Conservation (phyloP, 2,329 filamentous ascomycete genomes). For the Daldinia eschscholtzii region DNA sequence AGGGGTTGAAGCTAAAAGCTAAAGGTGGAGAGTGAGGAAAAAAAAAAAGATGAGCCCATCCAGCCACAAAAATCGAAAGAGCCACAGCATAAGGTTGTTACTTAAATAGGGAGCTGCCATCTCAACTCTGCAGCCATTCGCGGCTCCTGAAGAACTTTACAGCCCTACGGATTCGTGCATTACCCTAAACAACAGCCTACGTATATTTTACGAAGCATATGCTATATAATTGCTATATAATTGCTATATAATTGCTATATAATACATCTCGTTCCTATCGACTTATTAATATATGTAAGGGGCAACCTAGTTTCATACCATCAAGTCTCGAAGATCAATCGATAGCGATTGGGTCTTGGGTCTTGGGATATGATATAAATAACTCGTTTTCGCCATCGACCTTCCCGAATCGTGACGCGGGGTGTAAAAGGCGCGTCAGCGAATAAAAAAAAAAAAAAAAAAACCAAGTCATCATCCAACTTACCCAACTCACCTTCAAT, state of each 20-base stretch:
- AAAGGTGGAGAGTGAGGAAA: background rate
- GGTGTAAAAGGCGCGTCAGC: slow-evolving; percentile 4
- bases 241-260: too few relatives aligned
- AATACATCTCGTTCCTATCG: background rate
- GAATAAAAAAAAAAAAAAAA: background rate
- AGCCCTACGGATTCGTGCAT: background rate
- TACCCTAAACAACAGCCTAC: background rate
- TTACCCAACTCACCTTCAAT: background rate
- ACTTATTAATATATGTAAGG: slow-evolving; percentile 7
- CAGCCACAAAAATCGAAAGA: background rate
- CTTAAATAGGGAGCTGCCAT: slow-evolving; percentile 8
- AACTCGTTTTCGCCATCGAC: slow-evolving; percentile 15
- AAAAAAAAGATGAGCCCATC: background rate
- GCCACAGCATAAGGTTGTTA: background rate
- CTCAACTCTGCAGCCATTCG: background rate
- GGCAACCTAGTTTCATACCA: slow-evolving; percentile 1
- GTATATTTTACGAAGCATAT: background rate
- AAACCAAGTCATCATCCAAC: background rate
- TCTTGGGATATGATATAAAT: slow-evolving; percentile 29
- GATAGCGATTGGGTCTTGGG: background rate
- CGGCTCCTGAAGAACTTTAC: background rate
- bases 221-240: background rate
- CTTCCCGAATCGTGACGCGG: slow-evolving; percentile 27
- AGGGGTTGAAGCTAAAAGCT: background rate
- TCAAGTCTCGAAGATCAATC: background rate